phyloP scores from a whole-genome alignment of 225 moss, liverwort and hornwort genomes.

The Straminergon stramineum region DNA sequence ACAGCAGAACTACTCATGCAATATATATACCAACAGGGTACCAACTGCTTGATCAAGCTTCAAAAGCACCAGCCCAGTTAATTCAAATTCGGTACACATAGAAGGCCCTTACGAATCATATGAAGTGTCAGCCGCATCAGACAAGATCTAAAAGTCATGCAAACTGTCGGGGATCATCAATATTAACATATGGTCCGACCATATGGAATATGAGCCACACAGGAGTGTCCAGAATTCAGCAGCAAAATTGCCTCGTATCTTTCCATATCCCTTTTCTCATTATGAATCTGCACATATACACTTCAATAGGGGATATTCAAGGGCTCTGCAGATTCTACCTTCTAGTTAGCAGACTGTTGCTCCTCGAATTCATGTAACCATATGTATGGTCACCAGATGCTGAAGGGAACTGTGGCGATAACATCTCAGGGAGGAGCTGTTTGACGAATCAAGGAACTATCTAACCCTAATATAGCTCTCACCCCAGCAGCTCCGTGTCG shows the following conservation, averaged over 20 bases:
- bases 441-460: not conserved
- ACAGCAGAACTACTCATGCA: not conserved
- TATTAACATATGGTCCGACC: not conserved
- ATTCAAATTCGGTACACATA: not conserved
- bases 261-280: conserved; percentile 1
- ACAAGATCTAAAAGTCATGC: not conserved
- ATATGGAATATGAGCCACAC: not conserved
- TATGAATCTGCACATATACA: conserved; percentile 7
- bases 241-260: not conserved
- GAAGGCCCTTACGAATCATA: not conserved
- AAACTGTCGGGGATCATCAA: not conserved
- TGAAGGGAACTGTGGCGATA: not conserved
- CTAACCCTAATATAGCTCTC: not conserved
- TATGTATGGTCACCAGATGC: not conserved
- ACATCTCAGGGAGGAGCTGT: not conserved
- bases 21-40: not conserved
- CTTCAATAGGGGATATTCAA: not conserved
- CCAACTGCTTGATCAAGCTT: not conserved
- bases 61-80: not conserved
- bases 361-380: not conserved
- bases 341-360: not conserved
- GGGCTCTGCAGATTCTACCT: conserved; percentile 7
- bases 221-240: not conserved
- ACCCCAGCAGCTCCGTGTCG: not conserved
- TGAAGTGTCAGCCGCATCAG: not conserved